Evolutionary conservation across 352 stramenopile genomes (phyloP).

Genomic region (Phytophthora hybrid): DNA sequence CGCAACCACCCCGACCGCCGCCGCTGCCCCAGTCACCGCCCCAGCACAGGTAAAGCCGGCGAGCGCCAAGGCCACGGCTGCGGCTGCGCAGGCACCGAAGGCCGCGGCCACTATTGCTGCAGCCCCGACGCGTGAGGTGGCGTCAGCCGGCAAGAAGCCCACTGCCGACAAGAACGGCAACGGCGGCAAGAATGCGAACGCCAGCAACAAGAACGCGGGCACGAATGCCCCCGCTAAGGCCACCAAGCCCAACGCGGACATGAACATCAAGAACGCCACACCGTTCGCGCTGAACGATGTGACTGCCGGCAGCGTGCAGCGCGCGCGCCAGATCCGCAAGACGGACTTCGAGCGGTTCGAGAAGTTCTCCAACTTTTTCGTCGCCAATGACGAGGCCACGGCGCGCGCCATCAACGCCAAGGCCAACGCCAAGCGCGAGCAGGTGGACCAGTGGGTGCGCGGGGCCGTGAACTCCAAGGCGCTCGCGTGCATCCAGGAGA

Average conservation of each 20-base stretch:
- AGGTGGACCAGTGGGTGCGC: slow-evolving; percentile 16
- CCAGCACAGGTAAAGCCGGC: slow-evolving; percentile 1
- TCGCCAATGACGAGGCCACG: slow-evolving; percentile 3
- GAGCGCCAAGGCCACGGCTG: not conserved
- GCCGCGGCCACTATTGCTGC: not conserved
- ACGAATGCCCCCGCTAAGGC: slow-evolving; percentile 1
- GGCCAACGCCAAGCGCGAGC: slow-evolving; percentile 13
- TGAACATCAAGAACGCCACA: too few relatives aligned
- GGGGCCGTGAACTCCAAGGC: slow-evolving; percentile 6
- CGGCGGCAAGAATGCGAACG: too few relatives aligned
- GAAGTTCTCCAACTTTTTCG: slow-evolving; percentile 25
- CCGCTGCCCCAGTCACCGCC: not conserved
- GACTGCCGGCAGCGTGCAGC: slow-evolving; percentile 10
- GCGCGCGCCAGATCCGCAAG: slow-evolving; percentile 16
- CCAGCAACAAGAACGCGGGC: not conserved
- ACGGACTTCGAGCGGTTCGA: slow-evolving; percentile 7
- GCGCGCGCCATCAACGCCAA: slow-evolving; percentile 5
- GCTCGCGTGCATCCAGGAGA: slow-evolving; percentile 16
- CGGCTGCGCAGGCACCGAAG: not conserved
- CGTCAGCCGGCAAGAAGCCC: not conserved
- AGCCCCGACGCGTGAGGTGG: not conserved
- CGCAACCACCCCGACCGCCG: not conserved
- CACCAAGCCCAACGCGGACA: not conserved
- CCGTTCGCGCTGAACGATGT: slow-evolving; percentile 8
- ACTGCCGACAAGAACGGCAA: not conserved